A percentile compares a stretch with the other conserved stretches of the same genome.
These are phyloP conservation scores for Xylariales sp. DNA, from an alignment of 2,329 filamentous ascomycete species.

Conservation along the genomic window DNA sequence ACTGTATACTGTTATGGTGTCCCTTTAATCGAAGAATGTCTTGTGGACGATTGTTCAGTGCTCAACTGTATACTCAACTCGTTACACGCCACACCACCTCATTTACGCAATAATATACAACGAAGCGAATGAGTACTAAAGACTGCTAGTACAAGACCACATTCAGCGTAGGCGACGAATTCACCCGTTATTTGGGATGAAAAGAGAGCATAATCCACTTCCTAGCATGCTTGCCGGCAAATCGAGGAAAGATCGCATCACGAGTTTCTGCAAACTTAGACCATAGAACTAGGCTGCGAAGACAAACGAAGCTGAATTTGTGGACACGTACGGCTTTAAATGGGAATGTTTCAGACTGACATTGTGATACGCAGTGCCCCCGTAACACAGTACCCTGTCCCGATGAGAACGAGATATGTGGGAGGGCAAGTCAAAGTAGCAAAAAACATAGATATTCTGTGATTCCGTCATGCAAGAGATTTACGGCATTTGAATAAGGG, in stretches of 20 bases:
- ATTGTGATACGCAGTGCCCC: not conserved
- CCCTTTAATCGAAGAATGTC: not conserved
- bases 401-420: not conserved
- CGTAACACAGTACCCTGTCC: not conserved
- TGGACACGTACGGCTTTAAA: not conserved
- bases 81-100: not conserved
- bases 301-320: not conserved
- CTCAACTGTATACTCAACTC: not conserved
- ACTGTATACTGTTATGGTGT: not conserved
- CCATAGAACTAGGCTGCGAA: not conserved
- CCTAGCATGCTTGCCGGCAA: not conserved
- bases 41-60: not conserved
- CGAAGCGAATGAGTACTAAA: not conserved
- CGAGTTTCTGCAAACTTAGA: not conserved
- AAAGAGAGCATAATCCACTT: not conserved
- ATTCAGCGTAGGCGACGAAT: not conserved
- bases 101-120: not conserved
- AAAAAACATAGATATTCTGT: constrained; percentile 4
- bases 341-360: not conserved
- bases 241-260: not conserved
- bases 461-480: not conserved
- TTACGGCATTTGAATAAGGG: not conserved
- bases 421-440: not conserved
- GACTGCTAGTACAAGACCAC: not conserved
- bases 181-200: not conserved